Conservation (phyloP, 306 rosid genomes). For the Senna siamea region DNA sequence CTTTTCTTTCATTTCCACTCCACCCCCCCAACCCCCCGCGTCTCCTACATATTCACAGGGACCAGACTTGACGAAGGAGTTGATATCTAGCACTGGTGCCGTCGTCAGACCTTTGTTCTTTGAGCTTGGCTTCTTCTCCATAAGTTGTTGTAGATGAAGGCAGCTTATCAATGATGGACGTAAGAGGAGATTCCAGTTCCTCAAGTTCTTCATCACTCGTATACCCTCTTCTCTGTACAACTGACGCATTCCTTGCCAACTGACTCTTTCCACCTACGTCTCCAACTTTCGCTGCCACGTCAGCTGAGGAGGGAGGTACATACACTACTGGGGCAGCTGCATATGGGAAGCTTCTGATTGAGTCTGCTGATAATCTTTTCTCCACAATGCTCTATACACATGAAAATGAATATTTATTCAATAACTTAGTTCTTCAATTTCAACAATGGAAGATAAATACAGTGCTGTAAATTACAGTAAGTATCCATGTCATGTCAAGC, state of each 20-base stretch:
- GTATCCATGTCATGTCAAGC: too few species aligned
- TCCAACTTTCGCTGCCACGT: slow-evolving; percentile 78
- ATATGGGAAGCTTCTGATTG: slow-evolving; percentile 69
- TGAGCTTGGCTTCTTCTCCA: slow-evolving; percentile 50
- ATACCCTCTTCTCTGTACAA: slow-evolving; percentile 79
- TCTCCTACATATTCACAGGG: slow-evolving; percentile 48
- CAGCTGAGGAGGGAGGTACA: slow-evolving; percentile 61
- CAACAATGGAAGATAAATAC: too few species aligned
- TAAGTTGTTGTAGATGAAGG: slow-evolving; percentile 47
- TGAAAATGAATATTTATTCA: background rate
- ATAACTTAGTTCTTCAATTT: too few species aligned
- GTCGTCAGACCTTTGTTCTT: slow-evolving; percentile 39
- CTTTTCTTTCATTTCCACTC: too few species aligned
- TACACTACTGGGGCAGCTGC: slow-evolving; percentile 69
- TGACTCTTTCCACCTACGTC: slow-evolving; percentile 71
- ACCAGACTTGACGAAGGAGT: slow-evolving; percentile 95
- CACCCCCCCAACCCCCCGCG: too few species aligned
- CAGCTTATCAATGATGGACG: slow-evolving; percentile 65
- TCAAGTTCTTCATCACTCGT: slow-evolving; percentile 96
- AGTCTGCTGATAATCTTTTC: slow-evolving; percentile 58
- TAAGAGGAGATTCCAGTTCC: slow-evolving; percentile 81
- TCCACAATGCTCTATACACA: slow-evolving; percentile 62
- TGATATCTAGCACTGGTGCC: slow-evolving; percentile 71
- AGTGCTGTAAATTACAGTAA: too few species aligned
- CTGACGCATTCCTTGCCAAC: slow-evolving; percentile 63